These are phyloP conservation scores for Hypoxylon cercidicola DNA, from an alignment of 495 filamentous ascomycete genomes.

Conservation along the genomic window DNA sequence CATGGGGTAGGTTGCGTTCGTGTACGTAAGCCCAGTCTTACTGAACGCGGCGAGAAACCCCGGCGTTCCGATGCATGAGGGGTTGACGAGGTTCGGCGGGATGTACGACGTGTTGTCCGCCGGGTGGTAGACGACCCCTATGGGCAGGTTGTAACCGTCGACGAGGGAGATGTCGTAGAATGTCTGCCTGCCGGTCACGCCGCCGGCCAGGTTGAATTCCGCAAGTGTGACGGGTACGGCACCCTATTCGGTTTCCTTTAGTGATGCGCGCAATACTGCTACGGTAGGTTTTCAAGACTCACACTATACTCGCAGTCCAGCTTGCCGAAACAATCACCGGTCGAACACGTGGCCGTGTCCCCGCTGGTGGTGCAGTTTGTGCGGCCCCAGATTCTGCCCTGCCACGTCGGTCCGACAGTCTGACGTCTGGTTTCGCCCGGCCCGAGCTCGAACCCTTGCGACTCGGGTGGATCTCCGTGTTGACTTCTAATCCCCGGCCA, in stretches of 20 bases:
- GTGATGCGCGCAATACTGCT: background rate
- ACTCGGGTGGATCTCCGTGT: conserved; percentile 67
- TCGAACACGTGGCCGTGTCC: conserved; percentile 69
- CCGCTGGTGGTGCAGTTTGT: conserved; percentile 81
- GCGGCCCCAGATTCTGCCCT: conserved; percentile 81
- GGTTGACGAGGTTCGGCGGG: conserved; percentile 78
- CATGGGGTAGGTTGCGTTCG: conserved; percentile 69
- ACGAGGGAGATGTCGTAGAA: conserved; percentile 89
- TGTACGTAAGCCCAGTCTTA: conserved; percentile 52
- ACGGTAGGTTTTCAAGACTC: conserved; percentile 40
- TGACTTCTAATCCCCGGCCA: conserved; percentile 79
- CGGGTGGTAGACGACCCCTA: conserved; percentile 72
- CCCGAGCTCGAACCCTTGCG: conserved; percentile 69
- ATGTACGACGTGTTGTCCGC: conserved; percentile 66
- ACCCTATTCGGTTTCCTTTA: conserved; percentile 55
- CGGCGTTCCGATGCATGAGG: conserved; percentile 73
- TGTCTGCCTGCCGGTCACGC: conserved; percentile 65
- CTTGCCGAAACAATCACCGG: conserved; percentile 77
- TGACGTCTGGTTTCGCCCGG: conserved; percentile 59
- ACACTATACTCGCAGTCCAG: conserved; percentile 73
- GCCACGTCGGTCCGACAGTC: conserved; percentile 70
- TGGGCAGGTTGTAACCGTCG: conserved; percentile 83
- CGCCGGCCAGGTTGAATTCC: conserved; percentile 76
- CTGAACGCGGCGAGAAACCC: conserved; percentile 61
- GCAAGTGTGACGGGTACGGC: conserved; percentile 74